A percentile compares a stretch with the other conserved stretches of the same genome.
Conservation (phyloP, 1,139 yeast genomes). For the Diutina mesorugosa region DNA sequence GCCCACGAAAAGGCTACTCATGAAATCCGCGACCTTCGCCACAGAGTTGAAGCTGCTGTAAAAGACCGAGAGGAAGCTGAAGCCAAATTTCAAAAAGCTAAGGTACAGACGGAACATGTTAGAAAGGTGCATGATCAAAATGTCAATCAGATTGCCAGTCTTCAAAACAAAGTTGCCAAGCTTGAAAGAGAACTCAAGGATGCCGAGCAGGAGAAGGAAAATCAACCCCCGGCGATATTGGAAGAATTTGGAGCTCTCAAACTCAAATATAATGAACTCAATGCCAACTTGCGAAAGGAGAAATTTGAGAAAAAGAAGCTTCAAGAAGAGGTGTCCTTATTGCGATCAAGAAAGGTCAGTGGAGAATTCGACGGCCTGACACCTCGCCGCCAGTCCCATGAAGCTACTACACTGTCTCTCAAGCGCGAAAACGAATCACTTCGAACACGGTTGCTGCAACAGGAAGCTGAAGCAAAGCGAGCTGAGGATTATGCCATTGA, state of each 20-base stretch:
- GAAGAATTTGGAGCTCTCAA: slow-evolving; percentile 39
- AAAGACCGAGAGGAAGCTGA: slow-evolving; percentile 9
- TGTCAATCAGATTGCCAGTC: slow-evolving; percentile 13
- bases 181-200: slow-evolving; percentile 10
- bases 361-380: background rate
- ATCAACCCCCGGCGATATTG: slow-evolving; percentile 18
- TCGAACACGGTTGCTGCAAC: slow-evolving; percentile 24
- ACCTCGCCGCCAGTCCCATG: background rate
- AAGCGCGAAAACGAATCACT: slow-evolving; percentile 21
- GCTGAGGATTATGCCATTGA: slow-evolving; percentile 36
- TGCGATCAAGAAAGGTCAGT: slow-evolving; percentile 9
- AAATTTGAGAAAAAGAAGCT: slow-evolving; percentile 41
- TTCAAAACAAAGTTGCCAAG: slow-evolving; percentile 13
- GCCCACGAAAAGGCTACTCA: slow-evolving; percentile 1
- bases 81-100: slow-evolving; percentile 12
- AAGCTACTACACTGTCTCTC: background rate
- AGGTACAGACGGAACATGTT: slow-evolving; percentile 24
- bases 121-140: slow-evolving; percentile 15
- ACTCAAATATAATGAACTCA: slow-evolving; percentile 38
- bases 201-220: slow-evolving; percentile 21
- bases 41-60: slow-evolving; percentile 3
- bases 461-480: slow-evolving; percentile 27
- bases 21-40: slow-evolving; percentile 3
- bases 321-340: slow-evolving; percentile 42
- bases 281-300: slow-evolving; percentile 37